A percentile compares a stretch with the other conserved stretches of the same genome.
Evolutionary conservation across 371 early-diverging fungal species (phyloP).

Genomic region (Mortierella sp.): DNA sequence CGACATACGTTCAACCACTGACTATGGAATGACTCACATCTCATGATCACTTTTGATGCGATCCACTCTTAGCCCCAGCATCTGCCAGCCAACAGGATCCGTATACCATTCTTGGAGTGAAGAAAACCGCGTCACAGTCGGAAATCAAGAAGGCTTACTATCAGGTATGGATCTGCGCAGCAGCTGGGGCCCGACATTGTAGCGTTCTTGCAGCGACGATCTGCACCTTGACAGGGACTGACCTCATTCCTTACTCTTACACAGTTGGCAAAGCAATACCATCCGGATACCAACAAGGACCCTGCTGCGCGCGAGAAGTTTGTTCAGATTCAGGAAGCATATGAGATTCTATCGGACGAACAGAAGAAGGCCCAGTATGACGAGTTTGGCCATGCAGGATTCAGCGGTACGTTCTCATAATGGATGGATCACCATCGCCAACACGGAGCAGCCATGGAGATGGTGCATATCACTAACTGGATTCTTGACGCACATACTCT

Average conservation of each 20-base stretch:
- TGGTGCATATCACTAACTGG: no score
- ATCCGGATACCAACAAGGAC: conserved; percentile 96
- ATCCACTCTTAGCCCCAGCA: conserved; percentile 18
- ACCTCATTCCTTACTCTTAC: neutral
- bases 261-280: conserved; percentile 92
- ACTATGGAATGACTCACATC: no score
- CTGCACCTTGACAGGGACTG: neutral
- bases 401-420: conserved; percentile 53
- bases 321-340: conserved; percentile 95
- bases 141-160: conserved; percentile 98
- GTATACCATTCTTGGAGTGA: conserved; percentile 86
- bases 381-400: conserved; percentile 83
- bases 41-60: no score
- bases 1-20: no score
- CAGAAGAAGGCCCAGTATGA: conserved; percentile 91
- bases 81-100: conserved; percentile 70
- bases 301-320: conserved; percentile 93
- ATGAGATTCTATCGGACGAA: conserved; percentile 93
- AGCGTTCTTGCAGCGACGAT: neutral
- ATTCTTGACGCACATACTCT: no score
- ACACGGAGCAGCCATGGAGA: no score
- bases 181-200: no score
- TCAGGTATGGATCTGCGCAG: conserved; percentile 56
- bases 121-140: conserved; percentile 75
- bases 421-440: neutral